A percentile compares a stretch with the other conserved stretches of the same genome.
Conservation (phyloP, 2,329 filamentous ascomycete species). For the Scorias spongiosa region DNA sequence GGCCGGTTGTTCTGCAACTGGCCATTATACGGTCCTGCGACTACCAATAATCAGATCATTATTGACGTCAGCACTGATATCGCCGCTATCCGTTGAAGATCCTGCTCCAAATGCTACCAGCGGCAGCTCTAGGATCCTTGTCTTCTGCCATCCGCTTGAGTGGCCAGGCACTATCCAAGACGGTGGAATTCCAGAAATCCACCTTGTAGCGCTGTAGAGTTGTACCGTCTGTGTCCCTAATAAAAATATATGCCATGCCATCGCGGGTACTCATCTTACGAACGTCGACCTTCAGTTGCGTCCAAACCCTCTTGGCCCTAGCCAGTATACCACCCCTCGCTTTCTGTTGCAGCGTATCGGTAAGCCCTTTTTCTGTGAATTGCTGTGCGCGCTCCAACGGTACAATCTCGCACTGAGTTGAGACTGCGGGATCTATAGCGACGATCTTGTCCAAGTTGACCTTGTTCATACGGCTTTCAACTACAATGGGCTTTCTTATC, state of each 20-base stretch:
- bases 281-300: slow-evolving; percentile 3
- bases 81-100: neutral
- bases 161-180: neutral
- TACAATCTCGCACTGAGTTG: slow-evolving; percentile 66
- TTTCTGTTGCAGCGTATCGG: neutral
- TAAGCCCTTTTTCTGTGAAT: neutral
- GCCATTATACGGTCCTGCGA: too few species aligned
- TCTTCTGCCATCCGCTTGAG: neutral
- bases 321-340: neutral
- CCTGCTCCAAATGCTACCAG: neutral
- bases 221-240: neutral
- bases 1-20: neutral
- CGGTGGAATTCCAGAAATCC: neutral
- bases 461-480: neutral
- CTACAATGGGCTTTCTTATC: neutral
- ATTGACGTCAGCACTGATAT: neutral
- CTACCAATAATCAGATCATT: too few species aligned
- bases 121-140: neutral
- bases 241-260: slow-evolving; percentile 11
- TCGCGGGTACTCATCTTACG: slow-evolving; percentile 15
- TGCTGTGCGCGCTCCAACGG: neutral
- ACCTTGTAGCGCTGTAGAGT: neutral
- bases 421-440: slow-evolving; percentile 92
- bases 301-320: neutral
- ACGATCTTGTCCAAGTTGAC: slow-evolving; percentile 36